phyloP scores from a whole-genome alignment of 1,139 yeast species.

The Pichia sp. region DNA sequence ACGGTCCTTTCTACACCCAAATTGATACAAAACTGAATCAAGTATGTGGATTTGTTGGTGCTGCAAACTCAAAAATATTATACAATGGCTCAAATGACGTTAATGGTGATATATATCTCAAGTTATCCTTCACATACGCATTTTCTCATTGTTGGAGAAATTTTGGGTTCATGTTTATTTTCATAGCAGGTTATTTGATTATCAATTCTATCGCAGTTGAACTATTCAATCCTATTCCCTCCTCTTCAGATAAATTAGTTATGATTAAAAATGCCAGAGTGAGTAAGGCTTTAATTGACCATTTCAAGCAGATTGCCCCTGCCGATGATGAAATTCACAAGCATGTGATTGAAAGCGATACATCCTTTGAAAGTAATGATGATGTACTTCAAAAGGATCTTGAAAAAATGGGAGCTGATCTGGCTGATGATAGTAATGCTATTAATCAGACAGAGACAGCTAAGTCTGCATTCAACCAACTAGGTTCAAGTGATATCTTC shows the following conservation, averaged over 20 bases:
- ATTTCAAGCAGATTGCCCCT: constrained; percentile 7
- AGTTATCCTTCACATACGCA: constrained; percentile 35
- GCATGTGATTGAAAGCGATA: not conserved
- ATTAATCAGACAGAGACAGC: constrained; percentile 1
- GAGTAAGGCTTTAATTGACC: constrained; percentile 8
- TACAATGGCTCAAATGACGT: constrained; percentile 43
- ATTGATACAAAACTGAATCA: constrained; percentile 35
- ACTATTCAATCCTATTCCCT: constrained; percentile 22
- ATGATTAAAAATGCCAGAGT: constrained; percentile 23
- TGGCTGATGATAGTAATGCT: constrained; percentile 12
- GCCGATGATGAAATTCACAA: constrained; percentile 3
- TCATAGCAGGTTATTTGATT: constrained; percentile 38
- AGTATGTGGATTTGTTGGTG: constrained; percentile 49
- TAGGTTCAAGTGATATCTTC: constrained; percentile 35
- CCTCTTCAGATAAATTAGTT: constrained; percentile 25
- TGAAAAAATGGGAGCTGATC: constrained; percentile 44
- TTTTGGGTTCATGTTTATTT: constrained; percentile 47
- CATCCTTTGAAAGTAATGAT: not conserved
- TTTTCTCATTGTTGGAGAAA: constrained; percentile 48
- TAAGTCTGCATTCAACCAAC: constrained; percentile 12
- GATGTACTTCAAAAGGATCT: constrained; percentile 1
- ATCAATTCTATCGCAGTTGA: constrained; percentile 36
- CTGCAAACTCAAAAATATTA: constrained; percentile 34
- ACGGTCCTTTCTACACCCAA: constrained; percentile 44
- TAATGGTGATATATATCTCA: constrained; percentile 42